These are phyloP conservation scores for Colletotrichum horii DNA, from an alignment of 2,329 filamentous ascomycete species.

Conservation along the genomic window DNA sequence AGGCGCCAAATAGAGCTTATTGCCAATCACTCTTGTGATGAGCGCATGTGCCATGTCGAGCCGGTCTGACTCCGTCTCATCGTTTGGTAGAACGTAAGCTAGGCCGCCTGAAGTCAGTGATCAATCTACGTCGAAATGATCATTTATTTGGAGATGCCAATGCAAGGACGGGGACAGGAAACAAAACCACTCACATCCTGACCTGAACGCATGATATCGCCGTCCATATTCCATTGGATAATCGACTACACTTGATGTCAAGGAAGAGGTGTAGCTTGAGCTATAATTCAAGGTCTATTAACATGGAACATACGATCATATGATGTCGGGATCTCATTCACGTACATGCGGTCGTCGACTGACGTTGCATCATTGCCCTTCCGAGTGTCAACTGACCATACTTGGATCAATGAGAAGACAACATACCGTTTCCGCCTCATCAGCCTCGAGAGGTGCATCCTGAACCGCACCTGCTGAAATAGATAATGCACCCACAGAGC, in stretches of 20 bases:
- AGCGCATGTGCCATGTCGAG: conserved; percentile 42
- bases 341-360: not conserved
- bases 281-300: not conserved
- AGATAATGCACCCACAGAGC: not conserved
- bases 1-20: conserved; percentile 36
- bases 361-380: not conserved
- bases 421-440: not conserved
- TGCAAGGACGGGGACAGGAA: not conserved
- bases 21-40: conserved; percentile 30
- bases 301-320: not conserved
- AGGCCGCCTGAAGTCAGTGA: not conserved
- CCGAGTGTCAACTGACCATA: not conserved
- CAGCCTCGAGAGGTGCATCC: not conserved
- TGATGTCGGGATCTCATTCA: not conserved
- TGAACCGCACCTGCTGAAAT: not conserved
- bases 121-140: not conserved
- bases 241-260: conserved; percentile 1
- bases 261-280: not conserved
- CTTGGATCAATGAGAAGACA: not conserved
- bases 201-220: conserved; percentile 14
- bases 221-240: conserved; percentile 10
- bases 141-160: not conserved
- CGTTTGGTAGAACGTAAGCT: conserved; percentile 32
- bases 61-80: conserved; percentile 41
- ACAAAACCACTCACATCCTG: conserved; percentile 15